Evolutionary conservation across 2,329 filamentous ascomycete species (phyloP), one percentile per base, ranked within the genome.

Genomic region (Didymella pinodella): DNA sequence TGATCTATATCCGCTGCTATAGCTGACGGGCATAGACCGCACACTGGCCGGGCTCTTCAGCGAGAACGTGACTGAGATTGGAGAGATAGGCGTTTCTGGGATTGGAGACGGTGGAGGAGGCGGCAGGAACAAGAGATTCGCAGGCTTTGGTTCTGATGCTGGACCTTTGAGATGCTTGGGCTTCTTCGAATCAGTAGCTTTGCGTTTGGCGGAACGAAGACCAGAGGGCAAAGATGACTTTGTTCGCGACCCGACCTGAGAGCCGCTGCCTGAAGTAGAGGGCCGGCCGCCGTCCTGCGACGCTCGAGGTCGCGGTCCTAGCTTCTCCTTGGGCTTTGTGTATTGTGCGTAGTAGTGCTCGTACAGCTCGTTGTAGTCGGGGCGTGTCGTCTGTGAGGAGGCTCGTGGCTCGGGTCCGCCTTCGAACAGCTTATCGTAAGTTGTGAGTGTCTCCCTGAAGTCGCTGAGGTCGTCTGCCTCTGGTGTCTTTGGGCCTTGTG

Each of bases 221-320:
- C 91, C 90, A 7, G 90, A 86, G 8, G 93, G 93, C 47, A 97
- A 84, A 46, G 90, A 88, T 4, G 92, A 91, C 26, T 94, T 86
- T 6, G 92, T 91, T 49, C 91, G 84, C 84, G 68, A 86, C 84
- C 63, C 71, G 62, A 64, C 66, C 55, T 66, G 61, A 58, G 79
- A 70, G 57, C 65, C 67, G 52, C 75, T 81, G 74, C 87, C 78
- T 51, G 84, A 78, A 75, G 88, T 78, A 79, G 89, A 82, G 45
- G 85, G 84, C 46, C 88, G 84, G 57, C 86, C 83, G 64, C 84
- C 81, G 62, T 92, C 89, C 41, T 88, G 74, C 2, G 92, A 94
- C 26, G 93, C 93, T 45, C 94, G 86, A 10, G 94, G 94, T 51
- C 95, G 85, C 4, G 95, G 94, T 1, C 89, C 95, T 43, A 97